Base-by-base conservation (phyloP, 495 filamentous ascomycete genomes). In the Penicillium bialowiezense region DNA sequence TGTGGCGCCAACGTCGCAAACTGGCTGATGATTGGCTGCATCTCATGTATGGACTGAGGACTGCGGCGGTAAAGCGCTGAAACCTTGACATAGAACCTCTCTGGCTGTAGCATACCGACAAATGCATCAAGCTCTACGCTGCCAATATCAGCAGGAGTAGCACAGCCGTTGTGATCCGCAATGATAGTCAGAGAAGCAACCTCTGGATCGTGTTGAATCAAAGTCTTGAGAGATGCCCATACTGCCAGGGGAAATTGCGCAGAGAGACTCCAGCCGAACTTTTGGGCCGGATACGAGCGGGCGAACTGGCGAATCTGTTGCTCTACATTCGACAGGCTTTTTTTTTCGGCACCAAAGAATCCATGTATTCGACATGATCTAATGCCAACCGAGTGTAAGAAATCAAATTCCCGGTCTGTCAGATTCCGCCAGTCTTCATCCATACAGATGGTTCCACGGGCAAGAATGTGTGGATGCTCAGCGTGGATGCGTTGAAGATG, bases 381-480 rank as follows among this genome's bases (percentile, higher is more conserved):
- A 5, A 56, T 35, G 7, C 58, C 53, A 3, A 60, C 31, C 1
- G 24, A 17, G 21, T 60, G 53, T 3, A 57, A 21, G 0, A 12
- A 15, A 33, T 56, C 34, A 35, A 51, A 54, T 10, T 53, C 38
- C 12, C 48, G 31, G 7, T 35, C 15, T n/a, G 33, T 41, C 18
- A 52, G 19, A 9, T 3, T 23, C 20, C 20, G 7, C 49, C 50
- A 52, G 14, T 41, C 29, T n/a, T 57, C 49, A 33, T 57, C 45
- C 49, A 57, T 34, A 32, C 44, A 57, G 1, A 60, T 51, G 13
- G 50, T 56, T 1, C 58, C 54, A 12, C 58, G 53, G 13, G 44
- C 50, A 9, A 52, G 18, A 5, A 56, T 1, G 15, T 50, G 17
- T 10, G 58, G 58, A 26, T 40, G 54, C 13, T 56, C 53, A 5